Percentiles rank a stretch among this genome's conserved stretches.
These are phyloP conservation scores for Hortiboletus campestris DNA, from an alignment of 768 basidiomycete genomes.

Conservation along the genomic window DNA sequence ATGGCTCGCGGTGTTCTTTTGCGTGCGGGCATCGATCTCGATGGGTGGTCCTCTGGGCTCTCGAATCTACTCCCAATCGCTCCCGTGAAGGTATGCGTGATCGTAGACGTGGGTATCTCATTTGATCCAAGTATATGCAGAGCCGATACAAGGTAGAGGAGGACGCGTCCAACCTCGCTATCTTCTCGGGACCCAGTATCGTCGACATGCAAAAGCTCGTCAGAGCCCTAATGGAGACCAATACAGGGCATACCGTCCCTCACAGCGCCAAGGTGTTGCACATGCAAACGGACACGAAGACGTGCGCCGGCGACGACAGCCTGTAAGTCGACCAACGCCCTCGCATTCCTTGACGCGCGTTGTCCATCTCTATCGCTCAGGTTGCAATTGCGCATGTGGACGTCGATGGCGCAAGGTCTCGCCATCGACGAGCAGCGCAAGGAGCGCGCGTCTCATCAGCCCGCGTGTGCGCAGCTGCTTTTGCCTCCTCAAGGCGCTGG, in stretches of 20 bases:
- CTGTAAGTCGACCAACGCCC: conserved; percentile 33
- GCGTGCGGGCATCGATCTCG: conserved; percentile 41
- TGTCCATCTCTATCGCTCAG: conserved; percentile 23
- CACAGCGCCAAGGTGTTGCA: conserved; percentile 35
- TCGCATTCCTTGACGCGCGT: background rate
- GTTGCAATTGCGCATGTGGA: conserved; percentile 44
- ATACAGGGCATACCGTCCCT: conserved; percentile 23
- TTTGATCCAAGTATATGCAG: conserved; percentile 1
- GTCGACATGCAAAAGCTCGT: conserved; percentile 43
- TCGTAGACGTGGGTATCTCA: background rate
- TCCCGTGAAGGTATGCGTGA: conserved; percentile 5
- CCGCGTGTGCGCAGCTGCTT: conserved; percentile 12
- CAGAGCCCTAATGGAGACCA: conserved; percentile 37
- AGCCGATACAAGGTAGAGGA: conserved; percentile 4
- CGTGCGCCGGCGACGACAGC: conserved; percentile 54
- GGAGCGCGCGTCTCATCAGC: conserved; percentile 12
- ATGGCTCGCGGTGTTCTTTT: conserved; percentile 39
- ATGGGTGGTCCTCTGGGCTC: conserved; percentile 43
- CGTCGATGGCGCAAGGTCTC: conserved; percentile 43
- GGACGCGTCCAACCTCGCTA: background rate
- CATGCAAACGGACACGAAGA: conserved; percentile 33
- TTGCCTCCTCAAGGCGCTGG: conserved; percentile 1
- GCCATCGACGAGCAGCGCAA: conserved; percentile 47
- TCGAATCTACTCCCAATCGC: conserved; percentile 12
- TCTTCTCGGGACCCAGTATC: conserved; percentile 33